Evolutionary conservation across 2,329 filamentous ascomycete species (phyloP), one percentile per base, ranked within the genome.

Genomic region (Xylaria sp.): DNA sequence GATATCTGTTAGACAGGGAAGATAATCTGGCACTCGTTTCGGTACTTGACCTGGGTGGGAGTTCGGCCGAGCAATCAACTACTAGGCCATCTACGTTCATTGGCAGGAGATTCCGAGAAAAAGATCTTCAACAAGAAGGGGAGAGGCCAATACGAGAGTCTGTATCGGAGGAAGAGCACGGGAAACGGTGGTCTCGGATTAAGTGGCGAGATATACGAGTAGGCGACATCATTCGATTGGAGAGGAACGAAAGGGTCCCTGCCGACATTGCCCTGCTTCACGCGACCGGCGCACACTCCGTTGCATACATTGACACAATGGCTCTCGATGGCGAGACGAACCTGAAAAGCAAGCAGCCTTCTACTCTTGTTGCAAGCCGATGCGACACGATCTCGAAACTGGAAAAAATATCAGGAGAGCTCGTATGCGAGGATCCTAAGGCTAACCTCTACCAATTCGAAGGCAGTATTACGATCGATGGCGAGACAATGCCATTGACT

Each of bases 251-350:
- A 64, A 86, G 91, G 17, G 85, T 94, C 0, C 94, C 95, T 0
- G 94, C 95, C 39, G 95, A 98, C 77, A 82, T 97, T 61, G 86
- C 93, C 1, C 82, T 98, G 39, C 82, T 98, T 21, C 88, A 95
- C 76, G 92, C 92, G 2, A 87, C 89, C 65, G 93, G 92, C 9
- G 88, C 91, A 64, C 93, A 95, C 69, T 90, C 89, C 7, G 82
- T 95, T 58, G 94, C 94, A 0, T 97, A 92, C 74, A 88, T 94
- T 60, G 92, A 95, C 73, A 95, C 92, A 0, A 94, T 94, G 92
- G 92, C 92, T 2, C 81, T 95, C 8, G 92, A 95, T 71, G 92
- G 92, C 58, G 92, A 95, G 80, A 95, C 92, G 1, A 94, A 93
- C 71, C 83, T 95, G 36, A 94, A 95, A 80, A 91, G 86, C 78